Evolutionary conservation across 305 asterid genomes (phyloP), one percentile per base, ranked within the genome.

Genomic region (Solanum aculeatissimum): DNA sequence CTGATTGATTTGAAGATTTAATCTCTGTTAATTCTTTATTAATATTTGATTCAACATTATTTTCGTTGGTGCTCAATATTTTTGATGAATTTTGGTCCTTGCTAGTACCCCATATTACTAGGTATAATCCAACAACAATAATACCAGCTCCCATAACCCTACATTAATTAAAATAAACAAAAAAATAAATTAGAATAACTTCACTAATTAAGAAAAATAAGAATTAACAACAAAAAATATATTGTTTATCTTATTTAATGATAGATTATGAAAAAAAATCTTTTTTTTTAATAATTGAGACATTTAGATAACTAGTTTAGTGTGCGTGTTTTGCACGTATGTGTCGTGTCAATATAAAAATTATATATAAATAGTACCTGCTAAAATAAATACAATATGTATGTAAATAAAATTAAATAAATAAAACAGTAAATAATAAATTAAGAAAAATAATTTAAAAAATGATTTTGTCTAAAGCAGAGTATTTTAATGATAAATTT

Each of bases 101-200:
- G 43, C 83, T 86, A 85, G 90, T 92, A 9, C 96, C 96, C 98
- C 98, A 94, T 88, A 94, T 89, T 40, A 94, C 92, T 0, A 89
- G 85, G 71, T 94, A 93, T 74, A 94, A 53, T 81, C 98, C 98
- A 12, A 88, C 27, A 21, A 94, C 92, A 13, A 95, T 93, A 42
- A 89, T 89, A n/a, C 80, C 57, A n/a, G 97, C 97, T 87, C 98
- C 98, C 45, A 81, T 83, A 7, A 91, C 89, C 91, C 98, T 95
- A 87, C 87, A 93, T 66, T 12, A 63, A 77, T 63, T 5, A 60
- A 58, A 62, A 43, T 9, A 15, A 19, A 9, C 51, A 49, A 42
- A 7, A 21, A 45, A 5, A 2, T 19, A 4, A 3, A 2, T 49
- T 14, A 35, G 23, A 62, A 62, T 57, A 60, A 57, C 68, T 15